Base-by-base conservation (phyloP, 2,329 filamentous ascomycete species). In the Aspergillus ochraceoroseus region DNA sequence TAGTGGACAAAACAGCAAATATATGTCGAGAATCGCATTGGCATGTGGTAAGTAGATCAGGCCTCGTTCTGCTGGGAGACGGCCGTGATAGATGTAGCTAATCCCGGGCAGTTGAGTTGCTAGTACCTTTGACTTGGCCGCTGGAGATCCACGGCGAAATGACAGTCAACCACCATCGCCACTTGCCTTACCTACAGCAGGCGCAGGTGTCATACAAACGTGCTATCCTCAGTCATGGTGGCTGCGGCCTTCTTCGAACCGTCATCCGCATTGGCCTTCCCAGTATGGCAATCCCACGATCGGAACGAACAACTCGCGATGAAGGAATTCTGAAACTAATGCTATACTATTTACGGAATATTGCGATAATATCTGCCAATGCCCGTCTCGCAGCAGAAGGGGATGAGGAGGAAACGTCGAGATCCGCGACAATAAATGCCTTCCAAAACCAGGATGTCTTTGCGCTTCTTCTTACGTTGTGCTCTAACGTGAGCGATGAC, bases 111-210 rank as follows among this genome's bases (percentile, higher is more conserved):
- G 71, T 95, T 65, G 90, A 98, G 67, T 71, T 98, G 32, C 76
- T 98, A 58, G 87, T 94, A 1, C 88, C 89, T 3, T 69, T 98
- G 57, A 98, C 92, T 12, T 96, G 90, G 90, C 90, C 92, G 0
- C 75, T 95, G 57, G 87, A 95, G 47, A 80, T 89, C 44, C 74
- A 79, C 47, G 80, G 84, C 44, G 78, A 84, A 57, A 90, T 92
- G 77, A 96, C 88, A 3, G 72, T 88, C 54, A 96, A 98, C 61
- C 87, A 96, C 62, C 85, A 95, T 61, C 80, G 87, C 42, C 92
- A 98, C 66, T 78, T 89, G 27, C 88, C 92, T 1, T 92, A 92
- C 40, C 75, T 98, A 13, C 84, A 92, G 62, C 77, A 94, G 41
- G 84, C 87, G 0, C 92, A 96, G 61, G 76, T 94, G 4, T 77